Evolutionary conservation across 1,284 basidiomycete species (phyloP).

Genomic region (Earliella scabrosa): DNA sequence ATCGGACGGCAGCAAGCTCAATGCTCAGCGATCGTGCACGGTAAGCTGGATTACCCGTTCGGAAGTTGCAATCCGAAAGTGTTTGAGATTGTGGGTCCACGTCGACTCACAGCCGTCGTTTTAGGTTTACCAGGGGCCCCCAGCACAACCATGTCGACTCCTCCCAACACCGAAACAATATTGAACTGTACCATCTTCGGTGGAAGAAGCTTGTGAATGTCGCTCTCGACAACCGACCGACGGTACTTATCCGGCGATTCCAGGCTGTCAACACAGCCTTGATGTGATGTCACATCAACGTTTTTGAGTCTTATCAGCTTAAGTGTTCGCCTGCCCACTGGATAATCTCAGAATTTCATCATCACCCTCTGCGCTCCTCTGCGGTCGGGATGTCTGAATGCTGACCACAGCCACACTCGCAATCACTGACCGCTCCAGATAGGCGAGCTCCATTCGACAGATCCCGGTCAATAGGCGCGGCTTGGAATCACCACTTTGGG

Average conservation of each 20-base stretch:
- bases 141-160: too few species aligned
- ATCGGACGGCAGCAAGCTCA: too few species aligned
- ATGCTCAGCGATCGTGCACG: neutral
- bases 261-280: neutral
- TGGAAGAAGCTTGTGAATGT: too few species aligned
- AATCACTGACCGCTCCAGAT: conserved; percentile 1
- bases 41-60: neutral
- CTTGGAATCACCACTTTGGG: neutral
- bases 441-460: neutral
- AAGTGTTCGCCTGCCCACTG: neutral
- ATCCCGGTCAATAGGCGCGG: neutral
- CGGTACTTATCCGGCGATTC: too few species aligned
- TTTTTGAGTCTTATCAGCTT: too few species aligned
- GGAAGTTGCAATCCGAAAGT: neutral
- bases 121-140: too few species aligned
- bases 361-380: neutral
- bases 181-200: too few species aligned
- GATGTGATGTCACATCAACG: neutral
- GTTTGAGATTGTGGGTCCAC: conserved; percentile 22
- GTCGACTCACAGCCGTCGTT: too few species aligned
- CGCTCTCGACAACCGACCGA: too few species aligned
- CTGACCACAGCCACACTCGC: neutral
- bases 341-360: neutral
- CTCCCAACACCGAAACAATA: too few species aligned
- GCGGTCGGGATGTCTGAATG: conserved; percentile 5